Conservation (phyloP, 345 rosid species). For the Dovyalis caffra region DNA sequence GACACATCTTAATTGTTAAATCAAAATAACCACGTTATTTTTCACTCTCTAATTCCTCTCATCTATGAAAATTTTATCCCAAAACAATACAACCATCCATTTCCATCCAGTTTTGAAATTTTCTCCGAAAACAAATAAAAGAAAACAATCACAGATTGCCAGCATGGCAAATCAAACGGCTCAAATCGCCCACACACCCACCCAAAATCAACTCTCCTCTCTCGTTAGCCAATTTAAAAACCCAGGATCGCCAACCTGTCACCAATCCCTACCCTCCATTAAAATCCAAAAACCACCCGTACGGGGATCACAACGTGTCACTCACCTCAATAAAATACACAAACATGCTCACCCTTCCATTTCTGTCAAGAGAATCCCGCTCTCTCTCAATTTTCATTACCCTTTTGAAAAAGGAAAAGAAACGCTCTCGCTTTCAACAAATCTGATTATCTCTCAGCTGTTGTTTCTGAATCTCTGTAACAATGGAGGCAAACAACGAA, state of each 20-base stretch:
- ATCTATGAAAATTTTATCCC: too few relatives aligned
- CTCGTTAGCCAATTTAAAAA: background rate
- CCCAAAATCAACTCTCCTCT: background rate
- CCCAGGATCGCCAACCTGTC: slow-evolving; percentile 29
- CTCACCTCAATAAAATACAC: background rate
- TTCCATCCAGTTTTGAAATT: too few relatives aligned
- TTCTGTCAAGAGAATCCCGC: background rate
- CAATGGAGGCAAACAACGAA: slow-evolving; percentile 6
- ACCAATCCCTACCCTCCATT: background rate
- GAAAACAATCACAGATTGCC: too few relatives aligned
- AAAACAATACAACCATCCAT: too few relatives aligned
- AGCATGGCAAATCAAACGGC: too few relatives aligned
- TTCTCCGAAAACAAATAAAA: too few relatives aligned
- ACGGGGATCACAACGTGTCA: slow-evolving; percentile 6
- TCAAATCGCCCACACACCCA: too few relatives aligned
- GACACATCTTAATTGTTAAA: too few relatives aligned
- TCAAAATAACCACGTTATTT: too few relatives aligned
- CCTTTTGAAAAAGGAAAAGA: background rate
- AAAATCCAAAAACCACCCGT: background rate
- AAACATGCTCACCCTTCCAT: background rate
- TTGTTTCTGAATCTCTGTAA: too few relatives aligned
- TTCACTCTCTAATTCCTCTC: too few relatives aligned
- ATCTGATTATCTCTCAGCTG: background rate
- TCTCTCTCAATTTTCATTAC: background rate
- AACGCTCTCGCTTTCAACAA: background rate